Evolutionary conservation across 169 alveolate genomes (phyloP), one percentile per base, ranked within the genome.

Genomic region (Eimeria tenella): DNA sequence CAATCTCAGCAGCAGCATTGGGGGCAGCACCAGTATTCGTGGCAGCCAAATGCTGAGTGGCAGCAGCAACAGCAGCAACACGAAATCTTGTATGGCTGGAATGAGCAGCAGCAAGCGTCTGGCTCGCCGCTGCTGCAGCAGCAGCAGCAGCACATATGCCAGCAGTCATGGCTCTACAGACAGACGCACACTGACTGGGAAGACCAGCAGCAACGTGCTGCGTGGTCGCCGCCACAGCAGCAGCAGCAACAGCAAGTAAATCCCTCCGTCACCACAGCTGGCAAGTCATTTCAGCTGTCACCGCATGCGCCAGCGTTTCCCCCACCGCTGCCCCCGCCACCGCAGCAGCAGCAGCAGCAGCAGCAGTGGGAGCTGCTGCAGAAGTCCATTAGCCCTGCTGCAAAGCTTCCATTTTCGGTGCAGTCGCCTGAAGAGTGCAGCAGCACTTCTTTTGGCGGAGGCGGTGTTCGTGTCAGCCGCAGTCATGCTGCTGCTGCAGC

Each of bases 401-500:
- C 11, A 11, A 8, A 13, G 31, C 31, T 23, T 68, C 13, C 31
- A 0, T 13, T n/a, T 68, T 15, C 77, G 9, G 77, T 13, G 49
- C 49, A n/a, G 11, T 11, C 77, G n/a, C 49, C 9, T 13, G 49
- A 68, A n/a, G n/a, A n/a, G 42, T 17, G 77, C 77, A 68, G 31
- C 55, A 4, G 77, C 31, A 13, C 11, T 8, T 68, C 77, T n/a
- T 68, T 68, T n/a, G 77, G 77, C n/a, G 77, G 77, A 1, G 77
- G n/a, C 11, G 77, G 77, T n/a, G n/a, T 68, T 68, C 77, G 77
- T 8, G 31, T 68, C 31, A 68, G 77, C 77, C 11, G 77, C 31
- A n/a, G 77, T 10, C 77, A 68, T n/a, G 77, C 77, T 68, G n/a
- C 31, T 68, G 77, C 77, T 68, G 77, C 77, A 13, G 19, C 68